Conservation (phyloP, 2,329 filamentous ascomycete genomes). For the Epichloe gansuensis region DNA sequence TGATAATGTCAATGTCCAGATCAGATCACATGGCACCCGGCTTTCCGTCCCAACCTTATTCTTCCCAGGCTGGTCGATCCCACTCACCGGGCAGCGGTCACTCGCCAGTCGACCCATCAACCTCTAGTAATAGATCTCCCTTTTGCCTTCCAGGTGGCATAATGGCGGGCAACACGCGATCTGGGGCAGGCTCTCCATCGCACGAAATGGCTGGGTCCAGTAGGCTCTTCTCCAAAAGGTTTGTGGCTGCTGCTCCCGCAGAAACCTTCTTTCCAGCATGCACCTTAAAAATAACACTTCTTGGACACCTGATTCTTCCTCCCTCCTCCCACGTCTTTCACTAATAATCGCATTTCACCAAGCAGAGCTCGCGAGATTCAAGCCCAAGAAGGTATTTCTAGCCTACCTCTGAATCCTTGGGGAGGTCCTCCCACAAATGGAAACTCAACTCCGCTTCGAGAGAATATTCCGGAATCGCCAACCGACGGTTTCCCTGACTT, state of each 20-base stretch:
- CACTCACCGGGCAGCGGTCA: slow-evolving; percentile 68
- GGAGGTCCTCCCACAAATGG: slow-evolving; percentile 93
- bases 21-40: slow-evolving; percentile 78
- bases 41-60: slow-evolving; percentile 57
- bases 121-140: slow-evolving; percentile 53
- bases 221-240: slow-evolving; percentile 88
- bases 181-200: slow-evolving; percentile 90
- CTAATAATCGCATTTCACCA: neutral
- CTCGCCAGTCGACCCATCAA: slow-evolving; percentile 64
- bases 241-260: slow-evolving; percentile 23
- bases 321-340: neutral
- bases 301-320: neutral
- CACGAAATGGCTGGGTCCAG: slow-evolving; percentile 65
- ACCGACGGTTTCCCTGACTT: slow-evolving; percentile 94
- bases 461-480: slow-evolving; percentile 94
- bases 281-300: too few species aligned
- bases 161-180: slow-evolving; percentile 50
- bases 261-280: neutral
- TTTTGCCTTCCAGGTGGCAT: slow-evolving; percentile 56
- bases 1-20: slow-evolving; percentile 85
- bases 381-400: slow-evolving; percentile 78
- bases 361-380: slow-evolving; percentile 89
- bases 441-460: slow-evolving; percentile 87
- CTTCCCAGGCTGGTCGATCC: slow-evolving; percentile 52
- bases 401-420: slow-evolving; percentile 62